Evolutionary conservation across 768 basidiomycete genomes (phyloP).

Genomic region (Phaeolepiota aurea): DNA sequence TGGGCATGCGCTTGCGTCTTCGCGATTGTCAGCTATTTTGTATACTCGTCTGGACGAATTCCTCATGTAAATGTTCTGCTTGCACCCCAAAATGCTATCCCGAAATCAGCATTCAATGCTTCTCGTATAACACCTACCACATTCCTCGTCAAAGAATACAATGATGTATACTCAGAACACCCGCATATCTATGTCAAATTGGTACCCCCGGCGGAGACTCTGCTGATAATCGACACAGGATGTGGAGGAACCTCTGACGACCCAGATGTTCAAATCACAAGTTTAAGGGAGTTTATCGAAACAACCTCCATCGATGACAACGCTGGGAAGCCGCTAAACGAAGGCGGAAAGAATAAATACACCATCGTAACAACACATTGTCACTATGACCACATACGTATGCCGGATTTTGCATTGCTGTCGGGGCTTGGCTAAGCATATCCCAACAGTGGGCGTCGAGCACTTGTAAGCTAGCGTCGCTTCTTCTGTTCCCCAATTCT

Average conservation of each 20-base stretch:
- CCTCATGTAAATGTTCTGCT: constrained; percentile 2
- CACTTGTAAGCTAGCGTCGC: constrained; percentile 26
- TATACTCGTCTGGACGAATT: constrained; percentile 10
- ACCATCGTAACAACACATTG: constrained; percentile 44
- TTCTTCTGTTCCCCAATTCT: not conserved
- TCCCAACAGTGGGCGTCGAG: constrained; percentile 39
- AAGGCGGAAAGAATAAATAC: constrained; percentile 29
- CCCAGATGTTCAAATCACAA: constrained; percentile 28
- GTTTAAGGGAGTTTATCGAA: constrained; percentile 42
- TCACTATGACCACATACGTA: constrained; percentile 54
- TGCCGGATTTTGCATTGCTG: too few species aligned
- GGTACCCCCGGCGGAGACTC: constrained; percentile 24
- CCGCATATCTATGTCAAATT: constrained; percentile 49
- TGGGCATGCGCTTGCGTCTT: constrained; percentile 8
- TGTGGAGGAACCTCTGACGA: constrained; percentile 40
- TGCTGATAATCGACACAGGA: constrained; percentile 47
- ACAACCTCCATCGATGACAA: constrained; percentile 34
- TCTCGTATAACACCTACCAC: constrained; percentile 20
- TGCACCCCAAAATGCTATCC: not conserved
- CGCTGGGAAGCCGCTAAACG: constrained; percentile 33
- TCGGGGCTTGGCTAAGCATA: too few species aligned
- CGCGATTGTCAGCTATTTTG: constrained; percentile 8
- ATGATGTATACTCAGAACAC: constrained; percentile 42
- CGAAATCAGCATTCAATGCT: constrained; percentile 18
- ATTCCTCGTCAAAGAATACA: constrained; percentile 39